Evolutionary conservation across 352 stramenopile species (phyloP).

Genomic region (Lagenidium sp.): DNA sequence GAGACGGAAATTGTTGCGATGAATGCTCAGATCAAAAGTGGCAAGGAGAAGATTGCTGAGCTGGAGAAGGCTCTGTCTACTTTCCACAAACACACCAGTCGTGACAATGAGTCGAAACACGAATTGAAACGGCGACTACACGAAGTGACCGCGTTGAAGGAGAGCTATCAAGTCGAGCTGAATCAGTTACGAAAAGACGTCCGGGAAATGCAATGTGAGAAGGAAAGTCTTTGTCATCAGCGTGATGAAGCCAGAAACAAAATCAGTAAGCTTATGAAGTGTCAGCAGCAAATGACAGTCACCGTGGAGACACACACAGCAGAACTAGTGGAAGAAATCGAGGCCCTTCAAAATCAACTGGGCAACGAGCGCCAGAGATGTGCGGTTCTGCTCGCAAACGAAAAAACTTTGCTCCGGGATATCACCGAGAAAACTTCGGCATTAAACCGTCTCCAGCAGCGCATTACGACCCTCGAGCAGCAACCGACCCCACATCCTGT

Average conservation of each 20-base stretch:
- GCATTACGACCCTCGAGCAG: conserved; percentile 26
- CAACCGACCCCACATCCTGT: conserved; percentile 3
- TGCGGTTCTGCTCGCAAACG: conserved; percentile 47
- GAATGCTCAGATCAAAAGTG: conserved; percentile 52
- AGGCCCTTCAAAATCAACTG: conserved; percentile 49
- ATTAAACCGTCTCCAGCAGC: conserved; percentile 42
- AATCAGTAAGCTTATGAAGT: conserved; percentile 41
- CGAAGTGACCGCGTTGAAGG: conserved; percentile 33
- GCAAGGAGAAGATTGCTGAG: conserved; percentile 41
- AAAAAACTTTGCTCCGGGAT: conserved; percentile 62
- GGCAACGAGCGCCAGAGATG: conserved; percentile 58
- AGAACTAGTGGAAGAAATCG: conserved; percentile 62
- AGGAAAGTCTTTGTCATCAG: conserved; percentile 32
- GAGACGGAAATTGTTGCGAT: conserved; percentile 49
- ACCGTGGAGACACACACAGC: conserved; percentile 51
- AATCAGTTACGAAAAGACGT: too few relatives aligned
- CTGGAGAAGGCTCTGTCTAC: conserved; percentile 12
- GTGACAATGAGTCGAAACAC: conserved; percentile 12
- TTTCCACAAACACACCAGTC: conserved; percentile 6
- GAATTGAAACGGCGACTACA: conserved; percentile 31
- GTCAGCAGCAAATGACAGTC: conserved; percentile 53
- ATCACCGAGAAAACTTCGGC: conserved; percentile 54
- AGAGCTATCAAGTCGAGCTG: conserved; percentile 46
- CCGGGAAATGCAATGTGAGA: too few relatives aligned
- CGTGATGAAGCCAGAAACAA: conserved; percentile 52